Percentiles rank a stretch among this genome's conserved stretches.
phyloP scores from a whole-genome alignment of 129 eudicot genomes.

The Saussurea involucrata region DNA sequence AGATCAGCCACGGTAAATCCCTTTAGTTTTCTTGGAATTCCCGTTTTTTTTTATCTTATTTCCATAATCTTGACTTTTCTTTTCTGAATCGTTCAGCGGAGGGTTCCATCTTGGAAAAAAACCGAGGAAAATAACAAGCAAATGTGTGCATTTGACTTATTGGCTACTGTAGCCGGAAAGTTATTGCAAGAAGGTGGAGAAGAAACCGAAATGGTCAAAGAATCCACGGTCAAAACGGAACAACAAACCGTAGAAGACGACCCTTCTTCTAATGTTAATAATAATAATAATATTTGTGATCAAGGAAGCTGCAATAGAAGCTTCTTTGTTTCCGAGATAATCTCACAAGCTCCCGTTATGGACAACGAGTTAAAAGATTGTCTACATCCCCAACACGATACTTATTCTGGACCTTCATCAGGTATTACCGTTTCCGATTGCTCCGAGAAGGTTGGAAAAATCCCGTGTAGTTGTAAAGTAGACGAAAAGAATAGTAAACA shows the following conservation, averaged over 20 bases:
- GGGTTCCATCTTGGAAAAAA: constrained; percentile 60
- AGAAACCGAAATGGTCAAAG: constrained; percentile 26
- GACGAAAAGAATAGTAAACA: constrained; percentile 43
- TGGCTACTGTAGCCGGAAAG: constrained; percentile 95
- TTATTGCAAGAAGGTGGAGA: constrained; percentile 68
- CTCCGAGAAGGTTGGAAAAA: constrained; percentile 46
- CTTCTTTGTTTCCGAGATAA: constrained; percentile 59
- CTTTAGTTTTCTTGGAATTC: neutral
- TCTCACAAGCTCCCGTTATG: constrained; percentile 49
- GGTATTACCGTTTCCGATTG: constrained; percentile 54
- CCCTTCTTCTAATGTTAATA: constrained; percentile 33
- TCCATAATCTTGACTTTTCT: neutral
- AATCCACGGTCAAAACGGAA: constrained; percentile 32
- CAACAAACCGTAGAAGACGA: constrained; percentile 31
- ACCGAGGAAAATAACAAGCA: constrained; percentile 36
- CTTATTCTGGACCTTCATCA: constrained; percentile 51
- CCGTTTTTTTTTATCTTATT: neutral
- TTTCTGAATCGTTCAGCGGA: constrained; percentile 42
- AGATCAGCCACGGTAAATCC: constrained; percentile 85
- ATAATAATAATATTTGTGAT: constrained; percentile 31
- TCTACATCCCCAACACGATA: constrained; percentile 25
- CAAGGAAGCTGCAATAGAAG: constrained; percentile 45
- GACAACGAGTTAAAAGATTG: neutral
- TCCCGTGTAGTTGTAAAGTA: constrained; percentile 40
- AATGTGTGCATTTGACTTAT: constrained; percentile 80